phyloP scores from a whole-genome alignment of 140 eudicot species.

The Oenanthe javanica region DNA sequence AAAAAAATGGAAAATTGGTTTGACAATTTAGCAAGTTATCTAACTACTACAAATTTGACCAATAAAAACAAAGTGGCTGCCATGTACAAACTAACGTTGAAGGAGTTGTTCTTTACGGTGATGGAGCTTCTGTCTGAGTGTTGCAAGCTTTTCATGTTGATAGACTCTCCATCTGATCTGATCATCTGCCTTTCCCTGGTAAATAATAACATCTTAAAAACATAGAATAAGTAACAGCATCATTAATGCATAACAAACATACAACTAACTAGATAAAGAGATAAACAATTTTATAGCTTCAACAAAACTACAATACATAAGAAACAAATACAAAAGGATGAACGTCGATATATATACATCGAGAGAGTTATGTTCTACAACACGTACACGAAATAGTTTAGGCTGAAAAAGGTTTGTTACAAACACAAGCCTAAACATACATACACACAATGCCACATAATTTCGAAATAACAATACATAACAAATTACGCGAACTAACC shows the following conservation, averaged over 20 bases:
- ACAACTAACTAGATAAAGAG: neutral
- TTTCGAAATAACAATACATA: neutral
- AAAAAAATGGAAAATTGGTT: constrained; percentile 16
- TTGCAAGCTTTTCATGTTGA: constrained; percentile 76
- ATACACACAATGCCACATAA: neutral
- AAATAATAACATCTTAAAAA: neutral
- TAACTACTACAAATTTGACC: neutral
- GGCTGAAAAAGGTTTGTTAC: neutral
- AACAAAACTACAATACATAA: neutral
- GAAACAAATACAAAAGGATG: neutral
- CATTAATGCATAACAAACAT: neutral
- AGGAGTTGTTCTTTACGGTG: constrained; percentile 58
- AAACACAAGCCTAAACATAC: neutral
- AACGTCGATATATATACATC: neutral
- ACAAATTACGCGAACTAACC: neutral
- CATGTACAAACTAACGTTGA: constrained; percentile 42
- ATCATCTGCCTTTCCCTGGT: constrained; percentile 94
- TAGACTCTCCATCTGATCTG: constrained; percentile 79
- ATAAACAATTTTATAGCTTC: neutral
- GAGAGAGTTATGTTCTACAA: neutral
- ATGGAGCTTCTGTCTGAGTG: constrained; percentile 77
- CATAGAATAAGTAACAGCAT: neutral
- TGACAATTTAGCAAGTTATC: neutral
- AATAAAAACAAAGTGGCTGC: neutral
- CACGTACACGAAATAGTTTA: neutral